Percentiles rank a stretch among this genome's conserved stretches.
Evolutionary conservation across 495 filamentous ascomycete species (phyloP).

Genomic region (Paragyromitra xinjiangensis): DNA sequence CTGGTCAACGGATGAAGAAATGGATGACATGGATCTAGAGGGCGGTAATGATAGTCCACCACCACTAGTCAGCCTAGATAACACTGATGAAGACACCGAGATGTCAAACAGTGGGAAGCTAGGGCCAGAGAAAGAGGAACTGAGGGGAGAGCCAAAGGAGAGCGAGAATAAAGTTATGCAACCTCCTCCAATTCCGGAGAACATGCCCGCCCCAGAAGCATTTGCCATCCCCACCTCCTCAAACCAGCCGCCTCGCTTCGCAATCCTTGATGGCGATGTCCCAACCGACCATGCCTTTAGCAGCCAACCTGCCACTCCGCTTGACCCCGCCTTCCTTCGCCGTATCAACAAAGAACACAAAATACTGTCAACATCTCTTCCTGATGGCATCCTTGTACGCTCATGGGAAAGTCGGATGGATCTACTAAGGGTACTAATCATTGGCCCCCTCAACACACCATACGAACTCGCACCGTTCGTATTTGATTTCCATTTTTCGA

Average conservation of each 20-base stretch:
- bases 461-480: conserved; percentile 71
- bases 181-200: conserved; percentile 41
- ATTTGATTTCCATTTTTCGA: conserved; percentile 65
- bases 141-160: not conserved
- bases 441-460: conserved; percentile 69
- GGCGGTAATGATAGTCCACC: conserved; percentile 14
- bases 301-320: conserved; percentile 27
- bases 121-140: conserved; percentile 42
- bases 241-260: conserved; percentile 59
- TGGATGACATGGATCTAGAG: conserved; percentile 50
- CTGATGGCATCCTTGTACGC: conserved; percentile 66
- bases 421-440: conserved; percentile 67
- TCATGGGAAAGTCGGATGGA: conserved; percentile 69
- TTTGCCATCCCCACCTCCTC: conserved; percentile 52
- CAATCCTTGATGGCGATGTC: conserved; percentile 61
- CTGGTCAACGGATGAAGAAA: conserved; percentile 61
- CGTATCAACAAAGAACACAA: conserved; percentile 67
- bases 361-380: conserved; percentile 67
- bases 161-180: conserved; percentile 15
- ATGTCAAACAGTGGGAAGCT: conserved; percentile 8
- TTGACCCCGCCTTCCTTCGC: conserved; percentile 58
- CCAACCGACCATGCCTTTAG: conserved; percentile 65
- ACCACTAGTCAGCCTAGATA: conserved; percentile 20
- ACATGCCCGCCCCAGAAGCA: conserved; percentile 48
- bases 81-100: conserved; percentile 31